phyloP scores from a whole-genome alignment of 2,329 filamentous ascomycete species.

The Trichoderma harzianum region DNA sequence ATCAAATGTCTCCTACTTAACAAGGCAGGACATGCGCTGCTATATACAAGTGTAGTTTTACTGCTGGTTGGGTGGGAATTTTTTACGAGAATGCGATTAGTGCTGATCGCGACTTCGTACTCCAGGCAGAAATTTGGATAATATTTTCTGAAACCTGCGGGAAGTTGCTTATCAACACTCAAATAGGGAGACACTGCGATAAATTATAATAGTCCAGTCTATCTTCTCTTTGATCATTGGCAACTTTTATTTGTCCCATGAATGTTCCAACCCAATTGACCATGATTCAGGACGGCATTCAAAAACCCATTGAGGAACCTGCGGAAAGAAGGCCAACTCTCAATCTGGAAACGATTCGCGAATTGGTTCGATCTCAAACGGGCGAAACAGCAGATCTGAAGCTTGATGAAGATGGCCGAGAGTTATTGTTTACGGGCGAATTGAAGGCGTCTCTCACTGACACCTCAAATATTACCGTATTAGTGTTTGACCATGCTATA shows the following conservation, averaged over 20 bases:
- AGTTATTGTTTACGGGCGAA: background rate
- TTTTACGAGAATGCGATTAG: background rate
- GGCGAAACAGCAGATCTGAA: background rate
- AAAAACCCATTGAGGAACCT: background rate
- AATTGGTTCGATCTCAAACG: background rate
- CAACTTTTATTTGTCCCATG: no score
- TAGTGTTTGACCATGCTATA: background rate
- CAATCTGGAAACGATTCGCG: background rate
- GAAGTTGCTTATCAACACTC: no score
- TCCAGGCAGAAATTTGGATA: background rate
- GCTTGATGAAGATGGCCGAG: background rate
- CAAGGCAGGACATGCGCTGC: background rate
- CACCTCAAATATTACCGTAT: background rate
- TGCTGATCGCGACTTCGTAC: background rate
- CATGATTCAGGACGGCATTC: background rate
- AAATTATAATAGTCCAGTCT: no score
- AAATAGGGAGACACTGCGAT: background rate
- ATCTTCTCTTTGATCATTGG: no score
- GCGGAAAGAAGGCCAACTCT: background rate
- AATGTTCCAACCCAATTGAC: background rate
- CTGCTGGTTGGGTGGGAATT: background rate
- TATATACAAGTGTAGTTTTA: background rate
- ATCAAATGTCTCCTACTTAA: background rate
- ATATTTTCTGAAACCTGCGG: background rate
- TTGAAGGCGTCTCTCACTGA: background rate